phyloP scores from a whole-genome alignment of 2,329 filamentous ascomycete genomes.

The Apiospora pterosperma region DNA sequence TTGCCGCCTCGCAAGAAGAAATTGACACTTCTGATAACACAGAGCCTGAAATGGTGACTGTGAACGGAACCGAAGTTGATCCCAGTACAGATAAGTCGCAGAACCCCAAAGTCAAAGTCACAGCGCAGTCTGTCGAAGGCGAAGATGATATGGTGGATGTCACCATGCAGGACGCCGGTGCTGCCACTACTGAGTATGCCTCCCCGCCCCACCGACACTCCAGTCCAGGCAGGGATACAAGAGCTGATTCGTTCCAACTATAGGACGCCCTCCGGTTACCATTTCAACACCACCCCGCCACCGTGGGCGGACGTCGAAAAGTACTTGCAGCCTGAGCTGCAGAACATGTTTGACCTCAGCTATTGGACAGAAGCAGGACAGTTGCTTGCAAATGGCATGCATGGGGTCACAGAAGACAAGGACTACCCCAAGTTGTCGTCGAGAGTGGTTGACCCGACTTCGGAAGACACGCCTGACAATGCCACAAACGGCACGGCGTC shows the following conservation, averaged over 20 bases:
- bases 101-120: conserved; percentile 48
- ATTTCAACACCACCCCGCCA: conserved; percentile 47
- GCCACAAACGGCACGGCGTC: conserved; percentile 45
- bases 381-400: conserved; percentile 68
- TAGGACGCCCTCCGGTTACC: not conserved
- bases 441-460: conserved; percentile 37
- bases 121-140: conserved; percentile 76
- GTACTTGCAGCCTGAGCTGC: conserved; percentile 61
- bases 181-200: not conserved
- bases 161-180: conserved; percentile 66
- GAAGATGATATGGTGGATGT: conserved; percentile 92
- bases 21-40: conserved; percentile 45
- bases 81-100: not conserved
- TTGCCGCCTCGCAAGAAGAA: conserved; percentile 41
- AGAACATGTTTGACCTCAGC: conserved; percentile 74
- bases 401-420: conserved; percentile 55
- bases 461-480: conserved; percentile 45
- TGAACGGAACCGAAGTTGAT: conserved; percentile 46
- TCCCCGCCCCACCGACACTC: not conserved
- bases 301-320: conserved; percentile 49
- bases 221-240: not conserved
- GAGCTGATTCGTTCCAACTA: not conserved
- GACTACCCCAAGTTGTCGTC: conserved; percentile 51
- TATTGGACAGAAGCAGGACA: conserved; percentile 58
- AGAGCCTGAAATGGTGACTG: conserved; percentile 68